These are phyloP conservation scores for Scytalidium lignicola DNA, from an alignment of 2,329 filamentous ascomycete genomes.

Conservation along the genomic window DNA sequence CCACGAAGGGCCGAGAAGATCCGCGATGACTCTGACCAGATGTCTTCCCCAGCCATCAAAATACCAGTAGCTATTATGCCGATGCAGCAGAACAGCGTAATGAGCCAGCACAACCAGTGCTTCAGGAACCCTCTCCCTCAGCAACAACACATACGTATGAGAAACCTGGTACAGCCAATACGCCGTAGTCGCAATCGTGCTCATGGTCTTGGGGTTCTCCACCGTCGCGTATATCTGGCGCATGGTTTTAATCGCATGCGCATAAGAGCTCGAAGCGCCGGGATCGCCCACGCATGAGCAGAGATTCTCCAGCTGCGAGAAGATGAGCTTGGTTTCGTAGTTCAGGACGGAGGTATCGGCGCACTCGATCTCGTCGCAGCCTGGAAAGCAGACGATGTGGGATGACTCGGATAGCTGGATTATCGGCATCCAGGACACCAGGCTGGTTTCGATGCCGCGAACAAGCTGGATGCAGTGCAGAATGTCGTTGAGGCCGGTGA, in stretches of 20 bases:
- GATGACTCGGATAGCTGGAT: not conserved
- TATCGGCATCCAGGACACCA: not conserved
- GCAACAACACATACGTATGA: constrained; percentile 3
- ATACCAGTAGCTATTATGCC: constrained; percentile 9
- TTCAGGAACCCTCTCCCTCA: not conserved
- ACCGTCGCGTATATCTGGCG: not conserved
- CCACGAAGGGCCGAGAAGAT: not conserved
- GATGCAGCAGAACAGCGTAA: constrained; percentile 7
- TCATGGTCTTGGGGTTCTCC: not conserved
- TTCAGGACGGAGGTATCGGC: not conserved
- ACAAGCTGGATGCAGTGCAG: constrained; percentile 24
- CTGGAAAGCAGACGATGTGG: not conserved
- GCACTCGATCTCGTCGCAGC: not conserved
- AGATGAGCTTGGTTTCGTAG: not conserved
- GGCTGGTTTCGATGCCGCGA: constrained; percentile 16
- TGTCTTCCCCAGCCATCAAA: constrained; percentile 6
- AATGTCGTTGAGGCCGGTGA: constrained; percentile 23
- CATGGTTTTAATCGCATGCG: not conserved
- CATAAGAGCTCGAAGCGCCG: not conserved
- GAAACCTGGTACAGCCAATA: not conserved
- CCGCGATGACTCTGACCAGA: not conserved
- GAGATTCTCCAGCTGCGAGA: not conserved
- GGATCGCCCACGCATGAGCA: not conserved
- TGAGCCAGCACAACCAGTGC: constrained; percentile 9
- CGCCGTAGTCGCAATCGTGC: not conserved